These are phyloP conservation scores for Wickerhamiella alocasiicola DNA, from an alignment of 805 yeast genomes.

Conservation along the genomic window DNA sequence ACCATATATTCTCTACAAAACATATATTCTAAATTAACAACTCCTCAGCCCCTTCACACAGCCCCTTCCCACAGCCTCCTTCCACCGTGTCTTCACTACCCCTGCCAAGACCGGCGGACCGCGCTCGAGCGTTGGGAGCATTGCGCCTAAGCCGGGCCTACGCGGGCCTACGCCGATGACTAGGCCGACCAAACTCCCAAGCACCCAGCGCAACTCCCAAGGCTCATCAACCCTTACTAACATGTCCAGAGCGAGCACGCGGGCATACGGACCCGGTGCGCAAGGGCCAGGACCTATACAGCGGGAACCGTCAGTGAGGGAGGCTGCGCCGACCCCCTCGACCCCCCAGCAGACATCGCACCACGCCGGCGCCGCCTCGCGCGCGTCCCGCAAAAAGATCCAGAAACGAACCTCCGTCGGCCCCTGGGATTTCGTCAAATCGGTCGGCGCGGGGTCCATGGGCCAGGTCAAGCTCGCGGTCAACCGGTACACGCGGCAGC, in stretches of 20 bases:
- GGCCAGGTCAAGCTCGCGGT: slow-evolving; percentile 94
- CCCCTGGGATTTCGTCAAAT: slow-evolving; percentile 90
- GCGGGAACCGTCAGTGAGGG: too few relatives aligned
- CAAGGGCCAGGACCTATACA: too few relatives aligned
- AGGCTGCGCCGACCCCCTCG: not conserved
- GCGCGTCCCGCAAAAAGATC: slow-evolving; percentile 11
- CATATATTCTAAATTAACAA: too few relatives aligned
- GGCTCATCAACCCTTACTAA: too few relatives aligned
- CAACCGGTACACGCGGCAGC: slow-evolving; percentile 60
- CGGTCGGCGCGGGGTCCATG: slow-evolving; percentile 98
- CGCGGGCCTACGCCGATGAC: too few relatives aligned
- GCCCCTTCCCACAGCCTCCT: too few relatives aligned
- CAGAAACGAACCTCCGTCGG: slow-evolving; percentile 72
- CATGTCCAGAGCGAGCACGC: slow-evolving; percentile 11
- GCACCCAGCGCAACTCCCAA: not conserved
- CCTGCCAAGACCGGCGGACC: too few relatives aligned
- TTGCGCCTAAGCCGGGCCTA: too few relatives aligned
- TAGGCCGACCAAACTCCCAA: not conserved
- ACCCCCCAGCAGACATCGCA: not conserved
- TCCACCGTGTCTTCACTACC: too few relatives aligned
- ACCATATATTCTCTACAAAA: too few relatives aligned
- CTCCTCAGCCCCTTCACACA: too few relatives aligned
- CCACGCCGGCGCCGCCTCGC: not conserved
- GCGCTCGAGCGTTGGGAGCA: too few relatives aligned
- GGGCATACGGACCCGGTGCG: slow-evolving; percentile 12